These are phyloP conservation scores for Nannizzia gypsea DNA, from an alignment of 2,329 filamentous ascomycete genomes.

Conservation along the genomic window DNA sequence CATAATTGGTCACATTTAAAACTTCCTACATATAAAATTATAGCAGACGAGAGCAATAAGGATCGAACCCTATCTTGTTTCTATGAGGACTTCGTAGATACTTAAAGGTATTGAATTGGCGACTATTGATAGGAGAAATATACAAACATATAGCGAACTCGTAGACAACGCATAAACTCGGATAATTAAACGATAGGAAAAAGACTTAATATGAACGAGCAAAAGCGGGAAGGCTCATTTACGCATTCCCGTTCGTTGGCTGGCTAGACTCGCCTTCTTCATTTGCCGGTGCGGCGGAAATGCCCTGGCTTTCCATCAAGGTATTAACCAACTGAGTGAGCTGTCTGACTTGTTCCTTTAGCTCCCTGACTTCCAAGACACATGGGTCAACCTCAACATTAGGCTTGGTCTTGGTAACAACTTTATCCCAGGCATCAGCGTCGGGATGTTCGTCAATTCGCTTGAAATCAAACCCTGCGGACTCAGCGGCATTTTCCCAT, in stretches of 20 bases:
- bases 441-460: constrained; percentile 53
- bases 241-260: neutral
- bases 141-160: neutral
- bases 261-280: neutral
- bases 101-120: too few species aligned
- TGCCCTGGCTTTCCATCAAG: constrained; percentile 31
- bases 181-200: neutral
- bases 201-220: neutral
- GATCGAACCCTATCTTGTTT: too few species aligned
- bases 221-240: neutral
- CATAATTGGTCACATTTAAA: neutral
- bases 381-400: constrained; percentile 71
- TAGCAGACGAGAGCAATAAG: too few species aligned
- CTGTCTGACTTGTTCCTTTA: constrained; percentile 45
- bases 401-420: constrained; percentile 60
- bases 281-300: neutral
- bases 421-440: constrained; percentile 68
- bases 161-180: neutral
- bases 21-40: too few species aligned
- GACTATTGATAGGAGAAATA: neutral
- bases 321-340: constrained; percentile 52
- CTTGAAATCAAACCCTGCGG: constrained; percentile 18
- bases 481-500: constrained; percentile 68
- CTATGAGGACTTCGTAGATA: too few species aligned
- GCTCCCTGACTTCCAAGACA: constrained; percentile 48